Evolutionary conservation across 768 basidiomycete genomes (phyloP).

Genomic region (Nidula microcarpa): DNA sequence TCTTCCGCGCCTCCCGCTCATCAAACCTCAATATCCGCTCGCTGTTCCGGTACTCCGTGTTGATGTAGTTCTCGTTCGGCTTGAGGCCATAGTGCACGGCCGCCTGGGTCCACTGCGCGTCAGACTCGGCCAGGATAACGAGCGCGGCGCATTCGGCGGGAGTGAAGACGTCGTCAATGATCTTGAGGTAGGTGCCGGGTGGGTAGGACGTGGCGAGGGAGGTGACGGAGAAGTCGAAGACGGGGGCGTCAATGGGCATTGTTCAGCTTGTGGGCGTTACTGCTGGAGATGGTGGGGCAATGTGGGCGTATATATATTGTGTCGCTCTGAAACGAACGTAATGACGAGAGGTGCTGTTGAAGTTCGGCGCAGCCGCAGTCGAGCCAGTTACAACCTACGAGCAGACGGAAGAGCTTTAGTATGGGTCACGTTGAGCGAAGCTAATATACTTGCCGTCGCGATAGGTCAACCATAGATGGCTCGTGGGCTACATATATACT

Average conservation of each 20-base stretch:
- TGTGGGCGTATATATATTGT: no score
- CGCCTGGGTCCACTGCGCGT: constrained; percentile 33
- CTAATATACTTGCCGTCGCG: no score
- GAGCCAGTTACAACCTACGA: no score
- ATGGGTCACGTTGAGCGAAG: no score
- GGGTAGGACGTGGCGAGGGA: constrained; percentile 25
- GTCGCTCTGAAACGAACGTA: no score
- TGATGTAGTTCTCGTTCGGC: constrained; percentile 22
- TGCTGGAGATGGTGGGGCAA: no score
- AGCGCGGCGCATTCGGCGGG: constrained; percentile 36
- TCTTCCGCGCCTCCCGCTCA: constrained; percentile 21
- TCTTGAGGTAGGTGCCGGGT: constrained; percentile 31
- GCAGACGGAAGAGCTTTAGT: no score
- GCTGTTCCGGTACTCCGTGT: constrained; percentile 35
- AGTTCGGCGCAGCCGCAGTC: no score
- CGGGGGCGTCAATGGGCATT: constrained; percentile 7
- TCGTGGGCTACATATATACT: no score
- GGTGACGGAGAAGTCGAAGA: constrained; percentile 36
- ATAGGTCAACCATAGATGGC: no score
- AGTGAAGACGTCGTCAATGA: constrained; percentile 39
- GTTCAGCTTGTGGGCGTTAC: no score
- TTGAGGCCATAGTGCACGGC: constrained; percentile 24
- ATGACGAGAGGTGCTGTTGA: no score
- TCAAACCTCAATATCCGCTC: constrained; percentile 35
- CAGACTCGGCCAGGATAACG: constrained; percentile 30